Conservation (phyloP, 495 filamentous ascomycete species). For the Xylaria grammica region DNA sequence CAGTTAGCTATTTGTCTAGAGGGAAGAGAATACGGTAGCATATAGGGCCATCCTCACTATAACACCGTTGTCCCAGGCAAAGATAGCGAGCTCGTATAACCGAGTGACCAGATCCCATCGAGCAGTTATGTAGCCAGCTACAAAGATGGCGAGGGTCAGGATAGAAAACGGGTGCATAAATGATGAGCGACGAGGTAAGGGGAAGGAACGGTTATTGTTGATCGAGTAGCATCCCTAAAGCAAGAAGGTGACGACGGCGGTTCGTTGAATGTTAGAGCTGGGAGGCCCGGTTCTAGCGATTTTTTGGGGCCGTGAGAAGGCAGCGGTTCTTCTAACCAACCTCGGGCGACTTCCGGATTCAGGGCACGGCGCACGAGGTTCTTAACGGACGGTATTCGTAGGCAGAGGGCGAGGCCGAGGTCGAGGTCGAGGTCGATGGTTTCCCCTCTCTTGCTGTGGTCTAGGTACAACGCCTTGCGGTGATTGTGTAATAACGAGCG, state of each 20-base stretch:
- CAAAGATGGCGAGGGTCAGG: slow-evolving; percentile 93
- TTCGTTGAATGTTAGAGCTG: neutral
- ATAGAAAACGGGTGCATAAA: slow-evolving; percentile 95
- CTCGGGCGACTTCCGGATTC: neutral
- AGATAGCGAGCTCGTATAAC: slow-evolving; percentile 92
- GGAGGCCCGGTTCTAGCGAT: neutral
- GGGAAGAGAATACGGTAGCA: slow-evolving; percentile 4
- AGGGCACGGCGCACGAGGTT: neutral
- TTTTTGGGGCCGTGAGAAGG: neutral
- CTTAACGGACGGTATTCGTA: neutral
- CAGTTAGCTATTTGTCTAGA: slow-evolving; percentile 2
- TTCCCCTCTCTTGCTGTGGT: neutral
- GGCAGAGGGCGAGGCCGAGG: neutral
- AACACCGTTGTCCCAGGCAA: slow-evolving; percentile 98
- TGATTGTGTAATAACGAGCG: slow-evolving; percentile 1
- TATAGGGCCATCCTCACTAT: slow-evolving; percentile 66
- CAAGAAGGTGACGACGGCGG: neutral
- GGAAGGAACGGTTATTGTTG: slow-evolving; percentile 21
- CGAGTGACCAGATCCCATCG: slow-evolving; percentile 97
- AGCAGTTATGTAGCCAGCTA: slow-evolving; percentile 98
- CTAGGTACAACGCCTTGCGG: neutral
- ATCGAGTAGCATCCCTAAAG: slow-evolving; percentile 35
- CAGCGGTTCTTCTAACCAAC: neutral
- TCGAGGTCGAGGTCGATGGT: neutral
- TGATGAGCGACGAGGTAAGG: slow-evolving; percentile 14